Conservation (phyloP, 2,329 filamentous ascomycete species). For the Aspergillus niger region DNA sequence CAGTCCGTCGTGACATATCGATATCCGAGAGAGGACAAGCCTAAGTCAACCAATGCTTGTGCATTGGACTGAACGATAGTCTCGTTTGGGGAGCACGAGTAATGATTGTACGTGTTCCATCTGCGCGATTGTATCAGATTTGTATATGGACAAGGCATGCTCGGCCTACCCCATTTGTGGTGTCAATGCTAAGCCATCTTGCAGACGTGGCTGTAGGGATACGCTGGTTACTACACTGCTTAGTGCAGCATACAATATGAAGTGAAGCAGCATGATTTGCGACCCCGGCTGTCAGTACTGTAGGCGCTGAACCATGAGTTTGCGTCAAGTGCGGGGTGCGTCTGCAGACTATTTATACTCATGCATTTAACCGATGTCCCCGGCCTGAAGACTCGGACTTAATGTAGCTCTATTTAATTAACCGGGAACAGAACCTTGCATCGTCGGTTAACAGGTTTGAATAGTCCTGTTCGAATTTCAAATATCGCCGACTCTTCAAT, state of each 20-base stretch:
- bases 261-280: background rate
- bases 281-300: background rate
- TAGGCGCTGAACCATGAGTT: background rate
- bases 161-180: slow-evolving; percentile 33
- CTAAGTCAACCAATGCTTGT: slow-evolving; percentile 55
- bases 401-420: background rate
- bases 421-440: background rate
- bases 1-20: slow-evolving; percentile 60
- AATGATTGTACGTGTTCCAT: slow-evolving; percentile 64
- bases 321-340: background rate
- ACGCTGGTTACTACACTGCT: background rate
- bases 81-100: slow-evolving; percentile 54
- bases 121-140: slow-evolving; percentile 25
- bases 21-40: slow-evolving; percentile 57
- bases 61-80: slow-evolving; percentile 55
- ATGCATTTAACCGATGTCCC: background rate
- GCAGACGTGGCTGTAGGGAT: slow-evolving; percentile 12
- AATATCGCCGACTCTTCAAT: background rate
- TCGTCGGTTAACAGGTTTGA: too few relatives aligned
- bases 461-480: background rate
- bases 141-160: background rate
- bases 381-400: background rate
- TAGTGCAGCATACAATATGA: background rate
- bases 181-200: slow-evolving; percentile 30
- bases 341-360: background rate